Percentiles rank a stretch among this genome's conserved stretches.
Conservation (phyloP, 2,329 filamentous ascomycete species). For the Elsinoe batatas region DNA sequence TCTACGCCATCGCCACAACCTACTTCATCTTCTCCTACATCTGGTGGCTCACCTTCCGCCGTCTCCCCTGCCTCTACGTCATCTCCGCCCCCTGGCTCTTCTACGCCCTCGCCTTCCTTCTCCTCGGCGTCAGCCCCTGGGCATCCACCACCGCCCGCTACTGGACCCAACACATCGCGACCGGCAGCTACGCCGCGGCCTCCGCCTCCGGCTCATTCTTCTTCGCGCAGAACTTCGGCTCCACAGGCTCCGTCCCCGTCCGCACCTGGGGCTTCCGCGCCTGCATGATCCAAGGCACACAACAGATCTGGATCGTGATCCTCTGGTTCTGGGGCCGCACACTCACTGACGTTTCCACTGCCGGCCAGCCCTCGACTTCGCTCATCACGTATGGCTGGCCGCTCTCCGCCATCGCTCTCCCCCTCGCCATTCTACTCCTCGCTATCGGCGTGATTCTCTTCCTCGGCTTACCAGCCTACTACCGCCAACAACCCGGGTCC, state of each 20-base stretch:
- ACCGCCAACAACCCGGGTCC: slow-evolving; percentile 53
- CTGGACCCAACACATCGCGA: slow-evolving; percentile 52
- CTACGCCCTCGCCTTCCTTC: slow-evolving; percentile 53
- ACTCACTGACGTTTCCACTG: slow-evolving; percentile 37
- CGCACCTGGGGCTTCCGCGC: slow-evolving; percentile 59
- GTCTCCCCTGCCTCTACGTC: slow-evolving; percentile 46
- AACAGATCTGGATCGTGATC: slow-evolving; percentile 54
- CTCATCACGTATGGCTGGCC: slow-evolving; percentile 18
- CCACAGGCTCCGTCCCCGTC: slow-evolving; percentile 44
- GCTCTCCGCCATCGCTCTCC: slow-evolving; percentile 45
- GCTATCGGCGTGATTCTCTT: slow-evolving; percentile 45
- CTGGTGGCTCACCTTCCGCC: slow-evolving; percentile 56
- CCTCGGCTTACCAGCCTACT: slow-evolving; percentile 56
- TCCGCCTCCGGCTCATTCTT: slow-evolving; percentile 55
- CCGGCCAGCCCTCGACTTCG: slow-evolving; percentile 27
- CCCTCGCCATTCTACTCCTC: slow-evolving; percentile 50
- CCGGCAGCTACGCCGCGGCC: slow-evolving; percentile 51
- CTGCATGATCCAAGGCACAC: slow-evolving; percentile 55
- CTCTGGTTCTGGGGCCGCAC: slow-evolving; percentile 59
- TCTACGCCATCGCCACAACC: slow-evolving; percentile 51
- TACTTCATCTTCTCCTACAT: slow-evolving; percentile 49
- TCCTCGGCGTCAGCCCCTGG: slow-evolving; percentile 55
- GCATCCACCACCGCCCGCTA: slow-evolving; percentile 33
- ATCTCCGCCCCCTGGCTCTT: slow-evolving; percentile 53
- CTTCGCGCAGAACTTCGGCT: slow-evolving; percentile 57